Conservation (phyloP, 2,329 filamentous ascomycete species). For the Incumbomyces lentus region DNA sequence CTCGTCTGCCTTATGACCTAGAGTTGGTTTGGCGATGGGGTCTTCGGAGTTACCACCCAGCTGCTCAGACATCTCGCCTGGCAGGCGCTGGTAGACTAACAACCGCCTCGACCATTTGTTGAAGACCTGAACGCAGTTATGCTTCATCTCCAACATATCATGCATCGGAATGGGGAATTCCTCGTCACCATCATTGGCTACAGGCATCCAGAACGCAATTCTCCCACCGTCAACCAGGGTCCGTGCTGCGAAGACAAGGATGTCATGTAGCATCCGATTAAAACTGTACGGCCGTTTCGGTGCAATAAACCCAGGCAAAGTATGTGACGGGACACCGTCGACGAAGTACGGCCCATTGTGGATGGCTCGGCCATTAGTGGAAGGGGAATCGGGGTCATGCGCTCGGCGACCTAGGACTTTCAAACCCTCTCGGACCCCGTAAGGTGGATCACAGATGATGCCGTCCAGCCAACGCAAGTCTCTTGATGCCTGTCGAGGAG, state of each 20-base stretch:
- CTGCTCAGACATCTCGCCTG: slow-evolving; percentile 40
- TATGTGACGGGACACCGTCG: slow-evolving; percentile 59
- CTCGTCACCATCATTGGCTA: slow-evolving; percentile 67
- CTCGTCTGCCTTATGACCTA: slow-evolving; percentile 50
- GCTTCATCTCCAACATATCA: slow-evolving; percentile 61
- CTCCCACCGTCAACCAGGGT: slow-evolving; percentile 70
- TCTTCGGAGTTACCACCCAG: slow-evolving; percentile 8
- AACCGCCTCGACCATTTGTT: slow-evolving; percentile 87
- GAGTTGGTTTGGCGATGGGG: slow-evolving; percentile 25
- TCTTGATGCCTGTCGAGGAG: background rate
- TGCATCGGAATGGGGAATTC: slow-evolving; percentile 44
- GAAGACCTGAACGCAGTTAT: slow-evolving; percentile 74
- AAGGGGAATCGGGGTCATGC: slow-evolving; percentile 13
- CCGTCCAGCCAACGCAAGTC: slow-evolving; percentile 59
- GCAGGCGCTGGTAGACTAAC: slow-evolving; percentile 69
- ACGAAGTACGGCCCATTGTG: slow-evolving; percentile 36
- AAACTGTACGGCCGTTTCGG: slow-evolving; percentile 92
- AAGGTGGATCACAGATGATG: slow-evolving; percentile 91
- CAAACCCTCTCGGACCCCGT: slow-evolving; percentile 85
- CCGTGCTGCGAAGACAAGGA: slow-evolving; percentile 67
- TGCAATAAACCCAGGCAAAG: slow-evolving; percentile 64
- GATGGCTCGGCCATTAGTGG: background rate
- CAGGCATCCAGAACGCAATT: slow-evolving; percentile 95
- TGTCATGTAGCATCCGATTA: slow-evolving; percentile 77
- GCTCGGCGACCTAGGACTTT: slow-evolving; percentile 75